phyloP scores from a whole-genome alignment of 495 filamentous ascomycete genomes.

The Jackrogersella multiformis region DNA sequence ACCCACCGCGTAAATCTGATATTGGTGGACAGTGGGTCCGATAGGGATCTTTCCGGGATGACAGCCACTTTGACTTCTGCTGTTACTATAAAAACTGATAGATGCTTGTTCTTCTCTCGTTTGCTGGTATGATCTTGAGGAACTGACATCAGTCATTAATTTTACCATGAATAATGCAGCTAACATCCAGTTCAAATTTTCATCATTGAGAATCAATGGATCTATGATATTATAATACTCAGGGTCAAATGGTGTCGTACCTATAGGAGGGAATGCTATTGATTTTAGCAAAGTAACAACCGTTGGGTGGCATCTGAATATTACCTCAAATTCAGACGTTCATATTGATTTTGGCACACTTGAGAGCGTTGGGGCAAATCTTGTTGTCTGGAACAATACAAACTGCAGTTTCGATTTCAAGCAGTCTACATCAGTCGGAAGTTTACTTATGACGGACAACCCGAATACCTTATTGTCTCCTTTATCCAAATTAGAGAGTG shows the following conservation, averaged over 20 bases:
- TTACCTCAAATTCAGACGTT: neutral
- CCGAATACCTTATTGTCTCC: neutral
- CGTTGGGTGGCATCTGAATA: neutral
- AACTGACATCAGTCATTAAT: neutral
- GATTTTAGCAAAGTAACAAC: neutral
- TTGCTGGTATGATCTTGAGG: neutral
- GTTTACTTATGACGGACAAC: conserved; percentile 6
- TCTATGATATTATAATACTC: neutral
- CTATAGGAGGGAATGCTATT: neutral
- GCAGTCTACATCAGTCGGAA: neutral
- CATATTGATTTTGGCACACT: neutral
- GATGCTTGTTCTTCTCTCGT: no score
- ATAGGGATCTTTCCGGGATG: neutral
- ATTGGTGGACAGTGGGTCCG: no score
- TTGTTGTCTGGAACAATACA: conserved; percentile 13
- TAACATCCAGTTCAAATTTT: neutral
- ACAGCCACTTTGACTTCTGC: neutral
- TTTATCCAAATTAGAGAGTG: neutral
- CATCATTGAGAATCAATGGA: neutral
- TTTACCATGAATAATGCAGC: neutral
- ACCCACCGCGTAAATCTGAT: no score
- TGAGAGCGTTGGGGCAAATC: neutral
- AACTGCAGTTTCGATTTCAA: conserved; percentile 15
- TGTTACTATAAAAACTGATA: neutral
- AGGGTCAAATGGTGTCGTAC: no score